Conservation (phyloP, 2,329 filamentous ascomycete genomes). For the Aphanocladium album region DNA sequence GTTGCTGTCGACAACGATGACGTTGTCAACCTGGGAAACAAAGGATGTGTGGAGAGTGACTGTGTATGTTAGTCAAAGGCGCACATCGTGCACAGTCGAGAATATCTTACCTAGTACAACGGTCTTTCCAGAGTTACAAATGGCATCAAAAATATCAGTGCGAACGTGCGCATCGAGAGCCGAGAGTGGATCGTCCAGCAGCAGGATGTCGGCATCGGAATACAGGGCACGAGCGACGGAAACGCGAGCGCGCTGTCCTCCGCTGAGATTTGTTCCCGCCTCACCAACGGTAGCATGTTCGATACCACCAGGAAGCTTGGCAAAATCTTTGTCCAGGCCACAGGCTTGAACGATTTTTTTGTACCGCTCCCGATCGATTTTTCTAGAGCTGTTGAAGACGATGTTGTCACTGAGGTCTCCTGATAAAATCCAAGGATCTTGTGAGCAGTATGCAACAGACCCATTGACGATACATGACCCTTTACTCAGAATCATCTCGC, state of each 20-base stretch:
- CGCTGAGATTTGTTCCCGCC: constrained; percentile 5
- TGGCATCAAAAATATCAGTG: neutral
- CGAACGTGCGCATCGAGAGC: constrained; percentile 10
- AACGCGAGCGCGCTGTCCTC: constrained; percentile 6
- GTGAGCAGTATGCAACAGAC: constrained; percentile 4
- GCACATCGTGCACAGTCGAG: neutral
- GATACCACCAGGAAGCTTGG: neutral
- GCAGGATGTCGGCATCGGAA: constrained; percentile 9
- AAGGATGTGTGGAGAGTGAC: neutral
- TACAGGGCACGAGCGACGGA: constrained; percentile 7
- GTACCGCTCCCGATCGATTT: neutral
- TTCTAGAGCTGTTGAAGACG: constrained; percentile 4
- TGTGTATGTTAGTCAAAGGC: neutral
- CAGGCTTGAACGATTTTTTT: neutral
- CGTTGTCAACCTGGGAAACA: neutral
- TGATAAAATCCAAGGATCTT: constrained; percentile 4
- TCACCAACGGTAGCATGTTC: constrained; percentile 8
- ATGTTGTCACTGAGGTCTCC: constrained; percentile 3
- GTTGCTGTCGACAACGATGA: constrained; percentile 5
- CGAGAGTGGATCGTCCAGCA: constrained; percentile 8
- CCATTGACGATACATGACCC: constrained; percentile 3
- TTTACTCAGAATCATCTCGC: neutral
- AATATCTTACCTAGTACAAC: neutral
- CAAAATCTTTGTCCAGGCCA: constrained; percentile 7
- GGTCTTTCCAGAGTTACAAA: neutral